These are phyloP conservation scores for Fraxinus albicans DNA, from an alignment of 305 asterid genomes.

Conservation along the genomic window DNA sequence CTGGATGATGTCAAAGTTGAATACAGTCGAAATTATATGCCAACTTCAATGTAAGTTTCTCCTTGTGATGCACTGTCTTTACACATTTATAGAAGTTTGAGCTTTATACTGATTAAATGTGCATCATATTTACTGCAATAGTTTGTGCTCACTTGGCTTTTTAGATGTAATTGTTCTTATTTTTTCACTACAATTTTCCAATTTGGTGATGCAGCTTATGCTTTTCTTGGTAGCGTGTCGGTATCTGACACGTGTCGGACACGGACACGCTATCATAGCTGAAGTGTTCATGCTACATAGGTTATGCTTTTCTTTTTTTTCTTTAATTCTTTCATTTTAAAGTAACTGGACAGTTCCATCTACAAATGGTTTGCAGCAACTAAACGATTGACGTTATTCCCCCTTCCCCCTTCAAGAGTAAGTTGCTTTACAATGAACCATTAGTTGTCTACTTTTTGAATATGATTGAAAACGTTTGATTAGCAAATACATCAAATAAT, in stretches of 20 bases:
- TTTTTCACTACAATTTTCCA: constrained; percentile 1
- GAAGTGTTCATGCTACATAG: too few species aligned
- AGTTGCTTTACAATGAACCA: background rate
- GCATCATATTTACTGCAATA: background rate
- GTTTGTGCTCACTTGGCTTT: constrained; percentile 11
- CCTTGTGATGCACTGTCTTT: constrained; percentile 5
- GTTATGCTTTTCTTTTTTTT: background rate
- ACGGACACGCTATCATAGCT: too few species aligned
- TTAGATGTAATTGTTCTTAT: background rate
- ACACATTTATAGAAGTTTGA: background rate
- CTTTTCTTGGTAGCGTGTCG: too few species aligned
- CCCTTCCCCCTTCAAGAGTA: background rate
- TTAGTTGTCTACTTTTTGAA: background rate
- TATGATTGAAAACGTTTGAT: background rate
- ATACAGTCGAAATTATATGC: constrained; percentile 41
- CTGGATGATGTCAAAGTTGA: constrained; percentile 63
- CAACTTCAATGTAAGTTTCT: constrained; percentile 55
- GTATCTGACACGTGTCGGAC: too few species aligned
- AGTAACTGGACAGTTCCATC: background rate
- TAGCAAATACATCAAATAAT: background rate
- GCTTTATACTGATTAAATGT: constrained; percentile 7
- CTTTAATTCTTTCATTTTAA: background rate
- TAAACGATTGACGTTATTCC: background rate
- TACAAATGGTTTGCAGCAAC: background rate
- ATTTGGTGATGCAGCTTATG: background rate